A percentile compares a stretch with the other conserved stretches of the same genome.
Conservation (phyloP, 2,329 filamentous ascomycete species). For the Aspergillus calidoustus region DNA sequence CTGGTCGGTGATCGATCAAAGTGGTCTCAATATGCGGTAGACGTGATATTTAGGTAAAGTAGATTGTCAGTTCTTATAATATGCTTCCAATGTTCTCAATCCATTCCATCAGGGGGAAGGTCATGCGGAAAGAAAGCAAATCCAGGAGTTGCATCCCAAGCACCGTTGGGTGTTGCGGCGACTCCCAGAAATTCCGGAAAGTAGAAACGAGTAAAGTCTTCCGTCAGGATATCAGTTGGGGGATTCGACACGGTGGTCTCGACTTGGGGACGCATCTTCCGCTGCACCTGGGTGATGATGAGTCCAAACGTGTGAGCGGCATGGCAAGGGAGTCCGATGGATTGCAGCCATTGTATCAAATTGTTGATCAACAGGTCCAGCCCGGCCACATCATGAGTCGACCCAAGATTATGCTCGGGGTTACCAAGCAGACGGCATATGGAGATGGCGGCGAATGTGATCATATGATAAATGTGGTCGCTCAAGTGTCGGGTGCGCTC, state of each 20-base stretch:
- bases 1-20: conserved; percentile 22
- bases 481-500: conserved; percentile 51
- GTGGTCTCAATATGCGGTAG: neutral
- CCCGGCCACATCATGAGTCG: conserved; percentile 36
- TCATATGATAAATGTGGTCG: conserved; percentile 55
- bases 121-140: conserved; percentile 21
- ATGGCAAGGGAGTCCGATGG: conserved; percentile 49
- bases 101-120: neutral
- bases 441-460: conserved; percentile 47
- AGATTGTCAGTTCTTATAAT: neutral
- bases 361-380: conserved; percentile 41
- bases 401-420: conserved; percentile 40
- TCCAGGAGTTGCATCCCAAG: conserved; percentile 37
- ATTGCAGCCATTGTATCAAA: conserved; percentile 47
- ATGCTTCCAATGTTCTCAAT: neutral
- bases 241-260: neutral
- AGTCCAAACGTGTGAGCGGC: conserved; percentile 47
- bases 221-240: conserved; percentile 14
- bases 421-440: conserved; percentile 42
- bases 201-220: conserved; percentile 31
- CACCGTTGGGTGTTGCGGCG: conserved; percentile 31
- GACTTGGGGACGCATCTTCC: conserved; percentile 39
- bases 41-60: neutral
- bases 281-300: conserved; percentile 39
- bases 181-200: conserved; percentile 39